phyloP scores from a whole-genome alignment of 2,329 filamentous ascomycete genomes.

The Fusarium sp. region DNA sequence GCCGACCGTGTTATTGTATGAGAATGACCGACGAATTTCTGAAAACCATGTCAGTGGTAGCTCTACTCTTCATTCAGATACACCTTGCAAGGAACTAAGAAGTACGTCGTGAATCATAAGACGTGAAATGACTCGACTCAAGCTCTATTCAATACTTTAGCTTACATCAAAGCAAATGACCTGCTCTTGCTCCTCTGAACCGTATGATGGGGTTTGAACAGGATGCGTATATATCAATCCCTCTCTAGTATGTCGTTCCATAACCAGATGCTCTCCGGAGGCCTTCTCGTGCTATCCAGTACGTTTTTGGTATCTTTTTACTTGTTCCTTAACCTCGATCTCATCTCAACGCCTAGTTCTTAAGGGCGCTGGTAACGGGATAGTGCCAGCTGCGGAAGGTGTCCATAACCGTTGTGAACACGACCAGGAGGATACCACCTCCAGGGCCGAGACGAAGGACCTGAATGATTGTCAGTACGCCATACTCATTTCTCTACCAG shows the following conservation, averaged over 20 bases:
- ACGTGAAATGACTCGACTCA: slow-evolving; percentile 25
- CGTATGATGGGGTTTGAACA: slow-evolving; percentile 9
- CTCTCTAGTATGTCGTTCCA: slow-evolving; percentile 20
- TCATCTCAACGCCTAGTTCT: slow-evolving; percentile 10
- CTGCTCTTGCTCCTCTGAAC: slow-evolving; percentile 7
- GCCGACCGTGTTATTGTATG: background rate
- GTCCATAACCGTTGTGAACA: slow-evolving; percentile 90
- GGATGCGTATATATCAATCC: slow-evolving; percentile 16
- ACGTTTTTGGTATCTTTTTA: slow-evolving; percentile 32
- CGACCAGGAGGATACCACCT: slow-evolving; percentile 79
- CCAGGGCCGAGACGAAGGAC: slow-evolving; percentile 64
- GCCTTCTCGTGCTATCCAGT: slow-evolving; percentile 18
- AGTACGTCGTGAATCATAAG: background rate
- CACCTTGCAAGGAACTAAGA: background rate
- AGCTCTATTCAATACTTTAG: slow-evolving; percentile 26
- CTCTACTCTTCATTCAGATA: background rate
- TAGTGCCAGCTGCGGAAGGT: slow-evolving; percentile 78
- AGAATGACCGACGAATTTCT: background rate
- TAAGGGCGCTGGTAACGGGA: slow-evolving; percentile 28
- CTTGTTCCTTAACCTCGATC: slow-evolving; percentile 16
- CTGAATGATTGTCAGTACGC: slow-evolving; percentile 37
- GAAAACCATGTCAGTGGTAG: background rate
- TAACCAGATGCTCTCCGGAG: slow-evolving; percentile 12
- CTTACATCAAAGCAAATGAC: slow-evolving; percentile 20
- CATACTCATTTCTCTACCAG: background rate